Conservation (phyloP, 345 rosid species). For the Aurinia saxatilis region DNA sequence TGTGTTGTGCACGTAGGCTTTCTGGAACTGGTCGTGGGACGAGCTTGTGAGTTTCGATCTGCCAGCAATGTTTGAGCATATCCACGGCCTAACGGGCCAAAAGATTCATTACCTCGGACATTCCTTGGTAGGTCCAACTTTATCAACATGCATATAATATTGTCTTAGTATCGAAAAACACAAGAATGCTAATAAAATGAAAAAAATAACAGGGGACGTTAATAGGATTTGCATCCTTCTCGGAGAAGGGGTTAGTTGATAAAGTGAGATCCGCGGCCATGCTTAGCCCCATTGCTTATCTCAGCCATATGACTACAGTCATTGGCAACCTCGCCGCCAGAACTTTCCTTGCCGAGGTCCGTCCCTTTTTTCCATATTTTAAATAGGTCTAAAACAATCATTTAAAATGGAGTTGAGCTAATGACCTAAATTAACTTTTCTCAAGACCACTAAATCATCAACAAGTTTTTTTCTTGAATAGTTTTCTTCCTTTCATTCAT, state of each 20-base stretch:
- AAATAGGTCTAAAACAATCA: no score
- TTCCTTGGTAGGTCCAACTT: constrained; percentile 50
- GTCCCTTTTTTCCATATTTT: no score
- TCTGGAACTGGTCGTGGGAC: constrained; percentile 97
- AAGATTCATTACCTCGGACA: constrained; percentile 86
- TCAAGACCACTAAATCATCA: no score
- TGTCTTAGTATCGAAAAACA: not conserved
- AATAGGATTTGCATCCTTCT: constrained; percentile 65
- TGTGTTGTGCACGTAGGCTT: constrained; percentile 53
- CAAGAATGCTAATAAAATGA: not conserved
- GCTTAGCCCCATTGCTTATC: constrained; percentile 82
- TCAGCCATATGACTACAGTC: constrained; percentile 80
- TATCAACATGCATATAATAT: not conserved
- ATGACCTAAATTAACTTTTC: no score
- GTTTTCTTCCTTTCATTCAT: no score
- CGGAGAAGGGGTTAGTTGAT: constrained; percentile 59
- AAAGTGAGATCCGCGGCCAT: constrained; percentile 61
- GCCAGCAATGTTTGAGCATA: constrained; percentile 64
- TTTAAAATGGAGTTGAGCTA: no score
- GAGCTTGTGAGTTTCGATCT: constrained; percentile 63
- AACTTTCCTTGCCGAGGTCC: constrained; percentile 76
- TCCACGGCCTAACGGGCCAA: constrained; percentile 50
- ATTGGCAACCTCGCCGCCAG: constrained; percentile 57
- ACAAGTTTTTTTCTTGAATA: no score
- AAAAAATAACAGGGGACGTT: constrained; percentile 60